Evolutionary conservation across 768 basidiomycete species (phyloP).

Genomic region (Hortiboletus flavorubellus): DNA sequence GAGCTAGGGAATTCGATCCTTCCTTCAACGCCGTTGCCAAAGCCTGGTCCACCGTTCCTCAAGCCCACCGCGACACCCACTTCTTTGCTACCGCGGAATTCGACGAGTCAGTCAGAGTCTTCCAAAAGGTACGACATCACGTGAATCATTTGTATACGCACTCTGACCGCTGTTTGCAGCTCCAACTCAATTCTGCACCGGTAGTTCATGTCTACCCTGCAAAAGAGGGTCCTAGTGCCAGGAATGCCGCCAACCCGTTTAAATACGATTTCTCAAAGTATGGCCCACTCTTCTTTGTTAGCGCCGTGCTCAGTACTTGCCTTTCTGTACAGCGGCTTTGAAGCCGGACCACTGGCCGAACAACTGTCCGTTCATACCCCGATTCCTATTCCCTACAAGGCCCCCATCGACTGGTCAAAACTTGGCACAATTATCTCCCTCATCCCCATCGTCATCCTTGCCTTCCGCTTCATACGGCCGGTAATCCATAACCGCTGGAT

Average conservation of each 20-base stretch:
- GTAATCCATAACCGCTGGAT: conserved; percentile 70
- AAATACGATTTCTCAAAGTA: conserved; percentile 81
- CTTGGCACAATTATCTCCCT: conserved; percentile 46
- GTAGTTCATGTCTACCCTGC: conserved; percentile 76
- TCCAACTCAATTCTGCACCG: conserved; percentile 81
- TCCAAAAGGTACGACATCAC: conserved; percentile 63
- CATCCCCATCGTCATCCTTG: conserved; percentile 44
- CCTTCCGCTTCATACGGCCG: conserved; percentile 60
- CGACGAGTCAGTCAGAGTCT: conserved; percentile 67
- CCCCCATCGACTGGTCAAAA: conserved; percentile 72
- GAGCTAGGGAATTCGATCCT: conserved; percentile 76
- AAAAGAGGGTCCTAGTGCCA: conserved; percentile 63
- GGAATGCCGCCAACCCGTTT: conserved; percentile 46
- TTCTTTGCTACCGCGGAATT: conserved; percentile 95
- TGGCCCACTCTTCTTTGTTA: conserved; percentile 16
- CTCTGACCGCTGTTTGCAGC: conserved; percentile 42
- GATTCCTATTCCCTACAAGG: conserved; percentile 73
- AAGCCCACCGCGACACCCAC: conserved; percentile 67
- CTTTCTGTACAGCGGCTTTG: conserved; percentile 66
- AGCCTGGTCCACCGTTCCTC: conserved; percentile 69
- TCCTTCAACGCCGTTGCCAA: conserved; percentile 77
- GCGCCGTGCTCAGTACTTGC: not conserved
- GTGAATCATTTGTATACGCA: not conserved
- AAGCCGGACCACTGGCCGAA: conserved; percentile 70
- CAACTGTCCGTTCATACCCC: conserved; percentile 75